A percentile compares a stretch with the other conserved stretches of the same genome.
Conservation (phyloP, 225 moss, liverwort and hornwort genomes). For the Bryum argenteum region DNA sequence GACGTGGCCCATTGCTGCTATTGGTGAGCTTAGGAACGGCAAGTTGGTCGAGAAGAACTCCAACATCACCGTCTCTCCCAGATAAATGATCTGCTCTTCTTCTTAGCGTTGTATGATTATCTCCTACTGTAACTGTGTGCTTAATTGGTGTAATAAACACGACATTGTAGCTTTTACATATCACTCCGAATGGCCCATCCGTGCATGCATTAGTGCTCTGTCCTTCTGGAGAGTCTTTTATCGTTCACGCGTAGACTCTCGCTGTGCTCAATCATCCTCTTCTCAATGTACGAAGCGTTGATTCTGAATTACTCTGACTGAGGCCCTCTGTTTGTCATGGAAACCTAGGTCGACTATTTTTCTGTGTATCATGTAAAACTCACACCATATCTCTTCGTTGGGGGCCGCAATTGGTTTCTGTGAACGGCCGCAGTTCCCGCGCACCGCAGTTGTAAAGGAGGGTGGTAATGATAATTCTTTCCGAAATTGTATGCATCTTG, state of each 20-base stretch:
- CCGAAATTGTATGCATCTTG: no score
- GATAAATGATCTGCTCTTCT: conserved; percentile 47
- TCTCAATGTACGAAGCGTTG: conserved; percentile 27
- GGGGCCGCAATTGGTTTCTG: no score
- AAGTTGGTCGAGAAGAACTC: conserved; percentile 61
- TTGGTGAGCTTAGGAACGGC: conserved; percentile 69
- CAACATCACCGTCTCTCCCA: conserved; percentile 86
- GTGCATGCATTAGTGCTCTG: conserved; percentile 1
- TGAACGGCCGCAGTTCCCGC: no score
- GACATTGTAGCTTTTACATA: conserved; percentile 40
- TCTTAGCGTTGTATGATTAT: conserved; percentile 33
- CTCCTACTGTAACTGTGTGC: conserved; percentile 33
- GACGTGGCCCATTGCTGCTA: conserved; percentile 62
- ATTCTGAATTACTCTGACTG: neutral
- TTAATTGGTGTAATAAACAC: conserved; percentile 45
- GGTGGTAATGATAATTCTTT: no score
- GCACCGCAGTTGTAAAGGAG: no score
- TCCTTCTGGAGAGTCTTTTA: conserved; percentile 1
- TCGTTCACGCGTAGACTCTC: neutral
- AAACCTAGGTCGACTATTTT: neutral
- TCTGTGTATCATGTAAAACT: no score
- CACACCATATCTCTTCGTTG: no score
- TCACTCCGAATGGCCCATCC: conserved; percentile 1
- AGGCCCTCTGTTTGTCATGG: neutral
- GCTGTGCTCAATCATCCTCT: conserved; percentile 40